phyloP scores from a whole-genome alignment of 179 eudicot genomes.

The Spergularia azorica region DNA sequence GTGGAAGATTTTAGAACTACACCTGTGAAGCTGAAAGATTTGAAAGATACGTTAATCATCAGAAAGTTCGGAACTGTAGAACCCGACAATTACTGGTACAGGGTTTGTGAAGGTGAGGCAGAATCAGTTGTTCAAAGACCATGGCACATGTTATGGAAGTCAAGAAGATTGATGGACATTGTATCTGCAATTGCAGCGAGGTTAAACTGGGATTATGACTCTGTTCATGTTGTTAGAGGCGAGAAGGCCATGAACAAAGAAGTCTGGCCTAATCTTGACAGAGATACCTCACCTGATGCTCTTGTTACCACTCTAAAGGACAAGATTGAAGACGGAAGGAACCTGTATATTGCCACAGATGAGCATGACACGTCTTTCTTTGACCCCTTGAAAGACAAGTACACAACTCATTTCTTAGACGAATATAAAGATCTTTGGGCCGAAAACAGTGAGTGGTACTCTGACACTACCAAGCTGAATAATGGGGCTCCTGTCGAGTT shows the following conservation, averaged over 20 bases:
- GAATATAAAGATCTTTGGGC: slow-evolving; percentile 88
- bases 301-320: slow-evolving; percentile 55
- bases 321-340: slow-evolving; percentile 85
- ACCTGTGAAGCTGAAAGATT: slow-evolving; percentile 72
- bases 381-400: slow-evolving; percentile 88
- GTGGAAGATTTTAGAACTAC: slow-evolving; percentile 79
- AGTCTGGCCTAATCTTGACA: slow-evolving; percentile 86
- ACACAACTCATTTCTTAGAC: slow-evolving; percentile 77
- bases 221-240: slow-evolving; percentile 81
- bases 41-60: slow-evolving; percentile 68
- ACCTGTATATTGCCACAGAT: slow-evolving; percentile 75
- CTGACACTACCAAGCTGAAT: slow-evolving; percentile 71
- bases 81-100: slow-evolving; percentile 95
- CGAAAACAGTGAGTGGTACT: slow-evolving; percentile 76
- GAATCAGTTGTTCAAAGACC: slow-evolving; percentile 87
- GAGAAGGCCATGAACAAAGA: slow-evolving; percentile 78
- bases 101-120: slow-evolving; percentile 94
- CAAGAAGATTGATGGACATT: slow-evolving; percentile 83
- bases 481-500: slow-evolving; percentile 76
- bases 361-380: slow-evolving; percentile 71
- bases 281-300: slow-evolving; percentile 80
- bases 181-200: slow-evolving; percentile 77
- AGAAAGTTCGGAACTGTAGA: slow-evolving; percentile 88
- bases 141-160: slow-evolving; percentile 89
- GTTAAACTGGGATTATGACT: slow-evolving; percentile 91